Percentiles rank a stretch among this genome's conserved stretches.
These are phyloP conservation scores for Aspergillus sp. DNA, from an alignment of 2,329 filamentous ascomycete species.

Conservation along the genomic window DNA sequence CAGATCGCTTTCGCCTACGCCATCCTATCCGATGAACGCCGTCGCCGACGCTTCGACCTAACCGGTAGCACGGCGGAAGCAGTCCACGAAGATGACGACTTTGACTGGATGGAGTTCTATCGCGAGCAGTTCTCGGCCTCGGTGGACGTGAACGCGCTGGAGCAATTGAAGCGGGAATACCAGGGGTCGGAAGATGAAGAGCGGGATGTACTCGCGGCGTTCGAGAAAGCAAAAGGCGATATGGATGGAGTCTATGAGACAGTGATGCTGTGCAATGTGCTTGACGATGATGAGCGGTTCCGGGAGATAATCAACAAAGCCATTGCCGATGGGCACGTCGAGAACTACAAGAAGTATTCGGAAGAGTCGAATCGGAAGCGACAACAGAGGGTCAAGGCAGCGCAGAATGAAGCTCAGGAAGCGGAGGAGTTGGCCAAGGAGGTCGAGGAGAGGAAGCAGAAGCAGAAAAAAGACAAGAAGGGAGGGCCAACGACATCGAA, in stretches of 20 bases:
- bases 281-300: constrained; percentile 81
- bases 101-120: constrained; percentile 89
- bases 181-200: constrained; percentile 80
- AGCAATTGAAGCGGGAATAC: constrained; percentile 68
- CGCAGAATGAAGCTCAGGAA: constrained; percentile 60
- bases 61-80: constrained; percentile 85
- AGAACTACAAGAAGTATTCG: constrained; percentile 59
- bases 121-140: constrained; percentile 71
- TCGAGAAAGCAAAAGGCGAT: constrained; percentile 62
- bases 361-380: constrained; percentile 62
- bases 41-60: constrained; percentile 77
- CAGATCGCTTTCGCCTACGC: constrained; percentile 89
- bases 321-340: constrained; percentile 61
- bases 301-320: constrained; percentile 71
- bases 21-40: constrained; percentile 71
- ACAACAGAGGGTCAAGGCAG: constrained; percentile 51
- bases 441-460: constrained; percentile 62
- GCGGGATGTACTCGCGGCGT: constrained; percentile 67
- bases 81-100: constrained; percentile 62
- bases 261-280: constrained; percentile 78
- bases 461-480: constrained; percentile 10
- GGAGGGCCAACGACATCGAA: constrained; percentile 8
- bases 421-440: constrained; percentile 69
- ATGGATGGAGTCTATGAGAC: constrained; percentile 69
- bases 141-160: constrained; percentile 65